Conservation (phyloP, 208 protist species). For the Leishmania amazonensis region DNA sequence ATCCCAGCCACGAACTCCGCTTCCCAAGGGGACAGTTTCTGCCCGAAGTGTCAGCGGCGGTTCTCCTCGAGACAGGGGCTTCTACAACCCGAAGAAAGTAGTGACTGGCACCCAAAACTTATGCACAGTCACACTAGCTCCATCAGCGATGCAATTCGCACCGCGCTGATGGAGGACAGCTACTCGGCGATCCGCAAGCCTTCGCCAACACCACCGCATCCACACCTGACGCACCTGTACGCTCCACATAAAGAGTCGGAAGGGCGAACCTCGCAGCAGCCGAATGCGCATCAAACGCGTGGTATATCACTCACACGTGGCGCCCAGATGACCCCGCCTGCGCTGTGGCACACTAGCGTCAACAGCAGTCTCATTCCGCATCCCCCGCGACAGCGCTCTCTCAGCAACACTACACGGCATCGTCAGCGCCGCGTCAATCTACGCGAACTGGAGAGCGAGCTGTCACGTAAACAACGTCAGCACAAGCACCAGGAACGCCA, state of each 20-base stretch:
- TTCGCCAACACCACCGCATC: neutral
- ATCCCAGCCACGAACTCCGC: neutral
- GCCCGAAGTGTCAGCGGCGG: slow-evolving; percentile 23
- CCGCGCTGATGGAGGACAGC: slow-evolving; percentile 1
- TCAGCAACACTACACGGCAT: slow-evolving; percentile 30
- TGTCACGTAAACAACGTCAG: slow-evolving; percentile 40
- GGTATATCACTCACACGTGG: neutral
- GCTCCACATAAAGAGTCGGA: slow-evolving; percentile 6
- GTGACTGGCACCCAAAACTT: neutral
- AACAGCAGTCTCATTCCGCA: slow-evolving; percentile 26
- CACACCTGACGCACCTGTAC: neutral
- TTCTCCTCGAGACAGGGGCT: slow-evolving; percentile 10
- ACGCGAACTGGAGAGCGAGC: slow-evolving; percentile 42
- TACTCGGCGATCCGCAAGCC: neutral
- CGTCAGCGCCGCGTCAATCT: slow-evolving; percentile 48
- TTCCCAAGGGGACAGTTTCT: slow-evolving; percentile 7
- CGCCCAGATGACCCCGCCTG: slow-evolving; percentile 9
- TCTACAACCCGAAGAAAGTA: neutral
- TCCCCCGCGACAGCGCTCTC: slow-evolving; percentile 22
- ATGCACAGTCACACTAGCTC: slow-evolving; percentile 18
- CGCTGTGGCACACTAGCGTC: neutral
- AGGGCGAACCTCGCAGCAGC: slow-evolving; percentile 1
- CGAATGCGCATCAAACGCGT: neutral
- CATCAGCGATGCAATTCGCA: slow-evolving; percentile 3
- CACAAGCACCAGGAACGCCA: slow-evolving; percentile 37